Conservation (phyloP, 2,329 filamentous ascomycete species). For the Trichoderma sp. region DNA sequence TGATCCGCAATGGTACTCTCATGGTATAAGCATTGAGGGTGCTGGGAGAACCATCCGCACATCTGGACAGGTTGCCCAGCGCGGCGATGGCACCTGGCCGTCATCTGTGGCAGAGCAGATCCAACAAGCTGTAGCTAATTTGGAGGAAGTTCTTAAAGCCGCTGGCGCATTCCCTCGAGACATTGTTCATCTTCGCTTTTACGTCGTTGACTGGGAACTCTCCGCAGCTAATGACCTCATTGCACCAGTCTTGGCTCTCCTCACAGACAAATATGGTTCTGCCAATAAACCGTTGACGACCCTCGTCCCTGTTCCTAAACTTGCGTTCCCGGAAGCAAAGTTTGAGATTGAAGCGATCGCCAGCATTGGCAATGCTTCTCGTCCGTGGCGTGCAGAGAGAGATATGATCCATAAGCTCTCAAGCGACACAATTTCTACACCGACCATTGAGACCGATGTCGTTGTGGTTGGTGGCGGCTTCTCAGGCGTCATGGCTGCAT, state of each 20-base stretch:
- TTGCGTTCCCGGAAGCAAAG: not conserved
- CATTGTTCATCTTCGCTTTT: slow-evolving; percentile 1
- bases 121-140: not conserved
- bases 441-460: not conserved
- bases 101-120: not conserved
- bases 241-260: not conserved
- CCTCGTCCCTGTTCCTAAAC: slow-evolving; percentile 5
- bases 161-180: not conserved
- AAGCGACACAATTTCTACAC: not conserved
- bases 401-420: not conserved
- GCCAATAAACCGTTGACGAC: slow-evolving; percentile 5
- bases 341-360: not conserved
- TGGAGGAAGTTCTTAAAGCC: not conserved
- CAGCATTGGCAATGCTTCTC: not conserved
- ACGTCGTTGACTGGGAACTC: not conserved
- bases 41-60: not conserved
- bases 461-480: slow-evolving; percentile 45
- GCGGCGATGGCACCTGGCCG: not conserved
- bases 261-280: not conserved
- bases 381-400: not conserved
- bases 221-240: not conserved
- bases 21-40: not conserved
- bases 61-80: not conserved
- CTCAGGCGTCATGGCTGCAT: slow-evolving; percentile 37
- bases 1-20: not conserved